A percentile compares a stretch with the other conserved stretches of the same genome.
Conservation (phyloP, 192 early-diverging fungal species). For the Geranomyces variabilis region DNA sequence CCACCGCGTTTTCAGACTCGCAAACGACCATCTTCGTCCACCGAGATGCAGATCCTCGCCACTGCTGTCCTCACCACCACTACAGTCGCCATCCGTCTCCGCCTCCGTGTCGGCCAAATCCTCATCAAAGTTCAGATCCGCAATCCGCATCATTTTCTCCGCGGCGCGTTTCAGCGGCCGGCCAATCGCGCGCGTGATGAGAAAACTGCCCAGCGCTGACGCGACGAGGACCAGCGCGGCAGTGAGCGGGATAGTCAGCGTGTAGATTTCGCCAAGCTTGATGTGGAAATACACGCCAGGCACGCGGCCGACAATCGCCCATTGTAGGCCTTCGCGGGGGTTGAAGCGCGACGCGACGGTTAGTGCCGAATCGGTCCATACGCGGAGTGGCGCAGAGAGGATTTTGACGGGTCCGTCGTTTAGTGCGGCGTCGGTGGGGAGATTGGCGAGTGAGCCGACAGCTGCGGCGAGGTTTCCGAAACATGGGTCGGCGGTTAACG, state of each 20-base stretch:
- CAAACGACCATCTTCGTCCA: not conserved
- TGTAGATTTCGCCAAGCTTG: slow-evolving; percentile 23
- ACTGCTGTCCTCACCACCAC: not conserved
- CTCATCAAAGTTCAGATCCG: slow-evolving; percentile 40
- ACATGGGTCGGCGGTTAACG: slow-evolving; percentile 15
- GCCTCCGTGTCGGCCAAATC: slow-evolving; percentile 8
- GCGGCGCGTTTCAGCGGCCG: slow-evolving; percentile 31
- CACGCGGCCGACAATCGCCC: slow-evolving; percentile 27
- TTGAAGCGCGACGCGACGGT: slow-evolving; percentile 18
- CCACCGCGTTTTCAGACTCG: not conserved
- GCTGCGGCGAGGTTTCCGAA: slow-evolving; percentile 9
- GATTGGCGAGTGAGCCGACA: slow-evolving; percentile 1
- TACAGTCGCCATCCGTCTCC: not conserved
- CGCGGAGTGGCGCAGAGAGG: slow-evolving; percentile 7
- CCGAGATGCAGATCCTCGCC: not conserved
- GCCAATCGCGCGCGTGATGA: slow-evolving; percentile 38
- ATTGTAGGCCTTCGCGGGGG: slow-evolving; percentile 16
- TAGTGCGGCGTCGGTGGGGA: slow-evolving; percentile 8
- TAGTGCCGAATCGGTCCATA: slow-evolving; percentile 21
- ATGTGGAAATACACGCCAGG: slow-evolving; percentile 26
- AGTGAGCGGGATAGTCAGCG: slow-evolving; percentile 29
- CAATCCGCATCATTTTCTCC: slow-evolving; percentile 36
- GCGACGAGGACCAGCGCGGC: slow-evolving; percentile 28
- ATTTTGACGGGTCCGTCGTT: not conserved
- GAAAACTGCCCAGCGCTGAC: slow-evolving; percentile 20